These are phyloP conservation scores for Hericium coralloides DNA, from an alignment of 768 basidiomycete genomes.

Conservation along the genomic window DNA sequence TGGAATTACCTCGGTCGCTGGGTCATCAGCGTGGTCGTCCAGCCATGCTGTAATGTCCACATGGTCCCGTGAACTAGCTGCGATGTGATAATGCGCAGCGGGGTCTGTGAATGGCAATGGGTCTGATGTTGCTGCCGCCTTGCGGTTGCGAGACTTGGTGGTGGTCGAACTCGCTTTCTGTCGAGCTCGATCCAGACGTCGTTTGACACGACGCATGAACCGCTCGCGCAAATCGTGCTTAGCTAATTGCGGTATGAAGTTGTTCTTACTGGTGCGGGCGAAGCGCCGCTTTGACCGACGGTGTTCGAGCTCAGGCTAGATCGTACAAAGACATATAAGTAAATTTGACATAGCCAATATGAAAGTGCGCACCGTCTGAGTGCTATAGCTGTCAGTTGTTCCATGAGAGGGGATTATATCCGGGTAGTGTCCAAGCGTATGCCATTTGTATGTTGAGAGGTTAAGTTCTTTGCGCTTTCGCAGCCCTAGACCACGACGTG, in stretches of 20 bases:
- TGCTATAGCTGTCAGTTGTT: slow-evolving; percentile 28
- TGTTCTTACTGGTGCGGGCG: slow-evolving; percentile 17
- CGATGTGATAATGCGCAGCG: background rate
- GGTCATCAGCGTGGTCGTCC: too few species aligned
- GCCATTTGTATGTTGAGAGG: background rate
- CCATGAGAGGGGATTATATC: slow-evolving; percentile 20
- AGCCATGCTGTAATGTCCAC: too few species aligned
- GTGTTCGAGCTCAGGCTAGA: slow-evolving; percentile 21
- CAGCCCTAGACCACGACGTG: background rate
- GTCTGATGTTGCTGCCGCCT: background rate
- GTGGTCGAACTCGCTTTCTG: too few species aligned
- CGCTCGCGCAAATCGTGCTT: slow-evolving; percentile 15
- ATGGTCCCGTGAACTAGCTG: background rate
- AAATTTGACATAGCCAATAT: background rate
- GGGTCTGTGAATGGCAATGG: background rate
- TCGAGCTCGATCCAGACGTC: background rate
- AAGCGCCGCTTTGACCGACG: slow-evolving; percentile 22
- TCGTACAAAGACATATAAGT: slow-evolving; percentile 16
- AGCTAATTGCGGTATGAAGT: slow-evolving; percentile 13
- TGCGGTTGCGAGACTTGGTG: background rate
- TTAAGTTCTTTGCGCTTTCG: slow-evolving; percentile 10
- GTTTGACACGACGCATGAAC: background rate
- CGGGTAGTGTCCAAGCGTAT: background rate
- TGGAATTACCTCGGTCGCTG: too few species aligned
- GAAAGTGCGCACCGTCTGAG: slow-evolving; percentile 21